Evolutionary conservation across 176 grass and related monocot species (phyloP).

Genomic region (Chloris gayana): DNA sequence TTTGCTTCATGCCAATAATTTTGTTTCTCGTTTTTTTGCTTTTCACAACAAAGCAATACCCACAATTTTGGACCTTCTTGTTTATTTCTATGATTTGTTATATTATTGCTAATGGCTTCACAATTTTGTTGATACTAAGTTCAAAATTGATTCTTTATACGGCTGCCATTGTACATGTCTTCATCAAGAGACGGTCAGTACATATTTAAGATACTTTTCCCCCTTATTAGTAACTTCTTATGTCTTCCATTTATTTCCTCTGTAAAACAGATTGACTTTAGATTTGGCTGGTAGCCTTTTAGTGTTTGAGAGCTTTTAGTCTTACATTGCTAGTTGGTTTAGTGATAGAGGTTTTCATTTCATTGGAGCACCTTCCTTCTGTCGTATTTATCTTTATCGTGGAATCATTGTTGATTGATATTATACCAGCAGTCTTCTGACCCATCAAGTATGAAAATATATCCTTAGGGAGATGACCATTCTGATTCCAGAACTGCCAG

Average conservation of each 20-base stretch:
- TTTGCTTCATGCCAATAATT: conserved; percentile 65
- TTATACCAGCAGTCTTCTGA: neutral
- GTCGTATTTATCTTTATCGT: neutral
- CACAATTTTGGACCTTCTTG: conserved; percentile 66
- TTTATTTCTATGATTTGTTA: conserved; percentile 73
- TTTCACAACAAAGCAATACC: conserved; percentile 44
- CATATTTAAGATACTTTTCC: neutral
- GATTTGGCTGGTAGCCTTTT: conserved; percentile 16
- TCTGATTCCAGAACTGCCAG: conserved; percentile 7
- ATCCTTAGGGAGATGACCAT: neutral
- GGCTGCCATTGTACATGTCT: conserved; percentile 70
- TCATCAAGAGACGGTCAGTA: conserved; percentile 82
- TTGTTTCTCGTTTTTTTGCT: conserved; percentile 57
- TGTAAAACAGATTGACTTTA: neutral
- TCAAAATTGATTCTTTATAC: conserved; percentile 71
- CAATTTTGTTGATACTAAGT: conserved; percentile 74
- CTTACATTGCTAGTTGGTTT: conserved; percentile 26
- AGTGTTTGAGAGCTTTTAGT: conserved; percentile 12
- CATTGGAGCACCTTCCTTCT: conserved; percentile 22
- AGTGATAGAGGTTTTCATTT: conserved; percentile 8
- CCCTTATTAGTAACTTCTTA: neutral
- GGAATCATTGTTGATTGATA: conserved; percentile 9
- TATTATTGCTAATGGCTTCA: conserved; percentile 78
- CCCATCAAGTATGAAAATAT: neutral
- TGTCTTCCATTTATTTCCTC: conserved; percentile 5